Conservation (phyloP, 2,329 filamentous ascomycete species). For the Pezicula carpinea region DNA sequence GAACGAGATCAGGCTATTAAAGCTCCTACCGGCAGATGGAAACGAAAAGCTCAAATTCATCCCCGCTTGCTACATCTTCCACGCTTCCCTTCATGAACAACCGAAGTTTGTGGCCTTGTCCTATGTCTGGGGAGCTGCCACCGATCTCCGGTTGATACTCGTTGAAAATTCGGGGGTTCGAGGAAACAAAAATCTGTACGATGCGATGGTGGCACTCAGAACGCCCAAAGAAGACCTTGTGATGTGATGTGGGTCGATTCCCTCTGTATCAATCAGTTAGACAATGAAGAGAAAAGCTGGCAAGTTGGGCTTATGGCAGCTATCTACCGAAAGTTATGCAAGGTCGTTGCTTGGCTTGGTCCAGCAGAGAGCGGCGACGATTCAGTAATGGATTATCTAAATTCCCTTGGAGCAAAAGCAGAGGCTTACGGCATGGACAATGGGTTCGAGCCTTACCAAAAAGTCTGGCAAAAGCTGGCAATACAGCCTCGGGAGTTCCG, state of each 20-base stretch:
- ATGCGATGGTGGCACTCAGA: slow-evolving; percentile 8
- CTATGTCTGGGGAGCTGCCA: slow-evolving; percentile 8
- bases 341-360: slow-evolving; percentile 13
- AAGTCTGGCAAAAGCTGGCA: slow-evolving; percentile 8
- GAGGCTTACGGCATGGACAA: slow-evolving; percentile 9
- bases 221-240: slow-evolving; percentile 3
- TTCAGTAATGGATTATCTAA: slow-evolving; percentile 9
- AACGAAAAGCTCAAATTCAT: slow-evolving; percentile 4
- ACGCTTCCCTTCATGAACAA: slow-evolving; percentile 6
- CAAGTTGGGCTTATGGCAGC: slow-evolving; percentile 12
- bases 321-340: slow-evolving; percentile 6
- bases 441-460: slow-evolving; percentile 2
- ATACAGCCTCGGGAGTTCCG: slow-evolving; percentile 3
- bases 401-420: slow-evolving; percentile 8
- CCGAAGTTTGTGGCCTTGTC: slow-evolving; percentile 10
- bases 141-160: slow-evolving; percentile 6
- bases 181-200: slow-evolving; percentile 11
- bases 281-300: slow-evolving; percentile 9
- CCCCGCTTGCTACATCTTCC: slow-evolving; percentile 4
- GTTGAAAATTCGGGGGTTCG: slow-evolving; percentile 8
- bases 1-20: slow-evolving; percentile 10
- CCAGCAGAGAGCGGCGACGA: slow-evolving; percentile 4
- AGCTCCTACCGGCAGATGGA: slow-evolving; percentile 4
- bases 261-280: slow-evolving; percentile 13
- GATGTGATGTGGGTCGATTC: slow-evolving; percentile 12